Base-by-base conservation (phyloP, 2,329 filamentous ascomycete species). In the Cladosporium sp. region DNA sequence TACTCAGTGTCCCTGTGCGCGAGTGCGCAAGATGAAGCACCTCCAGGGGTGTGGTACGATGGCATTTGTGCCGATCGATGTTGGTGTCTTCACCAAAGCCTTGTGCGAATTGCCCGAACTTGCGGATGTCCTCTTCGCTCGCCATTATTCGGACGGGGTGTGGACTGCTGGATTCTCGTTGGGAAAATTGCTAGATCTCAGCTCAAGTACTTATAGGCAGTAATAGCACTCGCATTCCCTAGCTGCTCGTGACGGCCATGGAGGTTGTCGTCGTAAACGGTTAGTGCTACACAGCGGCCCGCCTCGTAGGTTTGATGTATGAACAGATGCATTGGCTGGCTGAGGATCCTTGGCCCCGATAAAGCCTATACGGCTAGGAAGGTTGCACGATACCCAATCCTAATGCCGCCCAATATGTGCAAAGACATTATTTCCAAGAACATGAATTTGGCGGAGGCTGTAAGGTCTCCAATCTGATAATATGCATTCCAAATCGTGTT, bases 51-150 rank as follows among this genome's bases (percentile, higher is more conserved):
- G 66, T 58, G 17, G 57, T 13, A 7, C 50, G 83, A 58, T 76
- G 79, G 71, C 82, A 84, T 74, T 83, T 74, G 60, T 82, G 78
- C 48, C 82, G 77, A 70, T 89, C 83, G 68, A 89, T 85, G 65
- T 83, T 86, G 65, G 86, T 83, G 62, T 72, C 75, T 20, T 49
- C 86, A 71, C 86, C 83, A 64, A 83, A 45, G 12, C 36, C 42
- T 4, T 9, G 42, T 4, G 42, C 42, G 22, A 45, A 28, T 32
- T 45, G 12, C 22, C 42, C 42, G 15, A 45, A 28, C 15, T 45
- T 45, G 22, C 24, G 22, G 15, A 45, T 45, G 20, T 45, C 42
- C 10, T 32, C 15, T 32, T 20, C 22, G 42, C 42, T 45, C 24
- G 42, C 42, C 42, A 45, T 45, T 9, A n/a, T 5, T 6, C 28